Base-by-base conservation (phyloP, 176 grass and related monocot genomes). In the Ananas comosus region DNA sequence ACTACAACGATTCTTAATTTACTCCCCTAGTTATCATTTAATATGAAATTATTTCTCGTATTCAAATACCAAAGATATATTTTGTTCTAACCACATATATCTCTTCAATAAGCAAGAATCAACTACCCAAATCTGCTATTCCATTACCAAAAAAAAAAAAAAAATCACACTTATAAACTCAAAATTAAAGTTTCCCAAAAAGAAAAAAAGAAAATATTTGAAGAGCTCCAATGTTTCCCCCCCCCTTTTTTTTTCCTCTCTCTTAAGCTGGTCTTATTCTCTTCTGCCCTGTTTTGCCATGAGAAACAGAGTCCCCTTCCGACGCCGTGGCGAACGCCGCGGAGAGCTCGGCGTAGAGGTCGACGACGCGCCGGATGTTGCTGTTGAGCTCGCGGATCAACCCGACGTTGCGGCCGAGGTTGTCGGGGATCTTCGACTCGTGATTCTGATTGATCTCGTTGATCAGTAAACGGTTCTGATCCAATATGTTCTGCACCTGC, bases 381-480 rank as follows among this genome's bases (percentile, higher is more conserved):
- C 83, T 86, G 89, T 92, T 92, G 76, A 92, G 85, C 83, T 92
- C 89, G 51, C 70, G 22, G 76, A 92, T 92, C 64, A 92, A 82
- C 17, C 85, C 89, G 9, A 92, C 89, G 61, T 92, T 92, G 68
- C 82, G 80, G 48, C 82, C 78, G 13, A 92, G 85, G 64, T 85
- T 81, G 56, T 83, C 85, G 53, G 89, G 85, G 48, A 83, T 73
- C 76, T 85, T 88, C 23, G 89, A 92, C 78, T 92, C 85, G 64
- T 92, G 89, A 76, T 92, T 92, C 73, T 92, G 85, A 64, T 92
- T 92, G 70, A 92, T 92, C 82, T 92, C 82, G 67, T 70, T 88
- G 80, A 92, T 92, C 65, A 92, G 79, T 0, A 86, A 24, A 1
- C 89, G 65, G 76, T 92, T 92, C 76, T 86, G 82, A 76, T 92